These are phyloP conservation scores for Verbena officinalis DNA, from an alignment of 257 asterid genomes.

Conservation along the genomic window DNA sequence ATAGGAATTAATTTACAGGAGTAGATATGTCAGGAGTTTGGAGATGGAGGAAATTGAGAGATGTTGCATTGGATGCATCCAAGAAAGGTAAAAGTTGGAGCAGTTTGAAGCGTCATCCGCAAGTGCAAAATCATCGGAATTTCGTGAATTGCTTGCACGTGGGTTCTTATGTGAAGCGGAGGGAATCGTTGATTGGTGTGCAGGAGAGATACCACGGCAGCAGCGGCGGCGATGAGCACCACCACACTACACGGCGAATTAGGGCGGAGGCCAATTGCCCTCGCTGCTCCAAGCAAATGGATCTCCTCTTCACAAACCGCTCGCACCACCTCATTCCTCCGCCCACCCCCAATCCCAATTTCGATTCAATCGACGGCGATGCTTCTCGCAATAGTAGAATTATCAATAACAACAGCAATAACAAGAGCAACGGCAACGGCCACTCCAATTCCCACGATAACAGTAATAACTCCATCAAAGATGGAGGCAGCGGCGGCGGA, in stretches of 20 bases:
- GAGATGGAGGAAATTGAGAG: conserved; percentile 62
- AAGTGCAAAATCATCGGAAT: conserved; percentile 32
- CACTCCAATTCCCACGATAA: not conserved
- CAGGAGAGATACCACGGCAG: conserved; percentile 74
- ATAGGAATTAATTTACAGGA: conserved; percentile 5
- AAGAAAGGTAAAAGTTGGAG: conserved; percentile 37
- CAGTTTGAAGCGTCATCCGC: conserved; percentile 26
- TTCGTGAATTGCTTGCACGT: conserved; percentile 54
- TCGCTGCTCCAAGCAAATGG: conserved; percentile 92
- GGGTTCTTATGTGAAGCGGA: conserved; percentile 49
- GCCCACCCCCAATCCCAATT: conserved; percentile 27
- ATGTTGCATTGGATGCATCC: conserved; percentile 35
- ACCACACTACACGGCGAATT: conserved; percentile 51
- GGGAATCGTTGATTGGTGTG: conserved; percentile 60
- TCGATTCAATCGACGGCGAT: conserved; percentile 29
- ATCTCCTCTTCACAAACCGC: conserved; percentile 72
- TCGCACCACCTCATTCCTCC: conserved; percentile 68
- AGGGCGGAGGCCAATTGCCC: conserved; percentile 96
- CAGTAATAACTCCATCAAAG: conserved; percentile 25
- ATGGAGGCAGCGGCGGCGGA: conserved; percentile 32
- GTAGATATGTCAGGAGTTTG: conserved; percentile 56
- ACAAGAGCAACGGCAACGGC: not conserved
- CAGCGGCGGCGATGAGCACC: conserved; percentile 44
- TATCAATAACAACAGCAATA: not conserved
- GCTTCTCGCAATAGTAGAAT: not conserved